phyloP scores from a whole-genome alignment of 2,329 filamentous ascomycete genomes.

The Fusarium irregulare region DNA sequence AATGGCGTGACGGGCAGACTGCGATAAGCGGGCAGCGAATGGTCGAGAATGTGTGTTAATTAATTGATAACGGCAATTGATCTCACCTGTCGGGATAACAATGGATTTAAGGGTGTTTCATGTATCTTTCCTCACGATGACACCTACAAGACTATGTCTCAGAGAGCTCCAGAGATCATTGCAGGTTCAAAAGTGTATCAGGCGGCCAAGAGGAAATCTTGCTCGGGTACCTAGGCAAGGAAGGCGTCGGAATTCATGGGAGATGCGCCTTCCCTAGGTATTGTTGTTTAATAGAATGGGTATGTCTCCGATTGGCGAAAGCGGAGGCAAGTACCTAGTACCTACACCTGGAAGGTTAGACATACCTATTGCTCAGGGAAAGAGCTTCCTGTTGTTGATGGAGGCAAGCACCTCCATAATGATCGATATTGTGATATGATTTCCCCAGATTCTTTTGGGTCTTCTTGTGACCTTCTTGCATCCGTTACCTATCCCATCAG shows the following conservation, averaged over 20 bases:
- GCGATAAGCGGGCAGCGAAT: slow-evolving; percentile 1
- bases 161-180: not conserved
- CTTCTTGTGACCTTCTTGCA: not conserved
- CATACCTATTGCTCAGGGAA: not conserved
- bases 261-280: not conserved
- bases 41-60: slow-evolving; percentile 1
- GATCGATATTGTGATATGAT: not conserved
- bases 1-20: slow-evolving; percentile 17
- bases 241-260: not conserved
- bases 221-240: not conserved
- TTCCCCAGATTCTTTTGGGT: not conserved
- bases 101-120: not conserved
- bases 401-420: slow-evolving; percentile 18
- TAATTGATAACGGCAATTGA: slow-evolving; percentile 17
- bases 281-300: not conserved
- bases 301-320: not conserved
- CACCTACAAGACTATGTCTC: not conserved
- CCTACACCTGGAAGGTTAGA: not conserved
- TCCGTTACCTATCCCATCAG: too few species aligned
- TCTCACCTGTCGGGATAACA: not conserved
- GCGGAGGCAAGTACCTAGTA: not conserved
- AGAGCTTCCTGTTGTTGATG: not conserved
- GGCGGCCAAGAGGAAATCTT: not conserved
- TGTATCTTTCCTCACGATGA: not conserved
- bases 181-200: not conserved